phyloP scores from a whole-genome alignment of 345 rosid species.

The Cardamine occulta region DNA sequence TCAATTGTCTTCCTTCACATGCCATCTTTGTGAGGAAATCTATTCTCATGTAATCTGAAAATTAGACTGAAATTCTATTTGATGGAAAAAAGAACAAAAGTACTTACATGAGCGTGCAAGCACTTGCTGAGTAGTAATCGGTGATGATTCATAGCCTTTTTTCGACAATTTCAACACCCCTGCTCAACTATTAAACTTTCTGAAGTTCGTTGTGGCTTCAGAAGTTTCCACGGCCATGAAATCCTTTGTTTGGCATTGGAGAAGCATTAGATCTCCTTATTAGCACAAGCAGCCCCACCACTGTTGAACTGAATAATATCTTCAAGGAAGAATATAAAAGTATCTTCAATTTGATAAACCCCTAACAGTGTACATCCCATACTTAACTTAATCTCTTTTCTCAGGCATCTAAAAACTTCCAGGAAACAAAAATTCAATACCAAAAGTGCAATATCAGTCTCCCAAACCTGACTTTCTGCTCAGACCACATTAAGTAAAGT shows the following conservation, averaged over 20 bases:
- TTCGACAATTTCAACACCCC: neutral
- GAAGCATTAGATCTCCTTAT: constrained; percentile 2
- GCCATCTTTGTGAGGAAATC: too few species aligned
- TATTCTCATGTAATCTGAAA: neutral
- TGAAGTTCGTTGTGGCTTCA: neutral
- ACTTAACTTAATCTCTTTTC: too few species aligned
- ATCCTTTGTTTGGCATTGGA: constrained; percentile 12
- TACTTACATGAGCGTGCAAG: constrained; percentile 23
- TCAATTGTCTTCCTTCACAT: too few species aligned
- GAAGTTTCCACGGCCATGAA: neutral
- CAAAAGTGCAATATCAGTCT: too few species aligned
- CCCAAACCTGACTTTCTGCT: too few species aligned
- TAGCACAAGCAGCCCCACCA: neutral
- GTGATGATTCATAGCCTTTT: neutral
- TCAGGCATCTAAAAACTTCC: too few species aligned
- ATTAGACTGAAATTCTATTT: neutral
- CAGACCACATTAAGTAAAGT: too few species aligned
- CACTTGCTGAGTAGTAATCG: neutral
- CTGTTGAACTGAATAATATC: neutral
- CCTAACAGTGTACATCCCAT: too few species aligned
- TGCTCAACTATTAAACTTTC: neutral
- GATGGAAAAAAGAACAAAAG: neutral
- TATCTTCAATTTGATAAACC: neutral
- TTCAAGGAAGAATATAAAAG: neutral
- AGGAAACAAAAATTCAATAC: too few species aligned